Evolutionary conservation across 2,329 filamentous ascomycete species (phyloP).

Genomic region (Fusarium coffeatum): DNA sequence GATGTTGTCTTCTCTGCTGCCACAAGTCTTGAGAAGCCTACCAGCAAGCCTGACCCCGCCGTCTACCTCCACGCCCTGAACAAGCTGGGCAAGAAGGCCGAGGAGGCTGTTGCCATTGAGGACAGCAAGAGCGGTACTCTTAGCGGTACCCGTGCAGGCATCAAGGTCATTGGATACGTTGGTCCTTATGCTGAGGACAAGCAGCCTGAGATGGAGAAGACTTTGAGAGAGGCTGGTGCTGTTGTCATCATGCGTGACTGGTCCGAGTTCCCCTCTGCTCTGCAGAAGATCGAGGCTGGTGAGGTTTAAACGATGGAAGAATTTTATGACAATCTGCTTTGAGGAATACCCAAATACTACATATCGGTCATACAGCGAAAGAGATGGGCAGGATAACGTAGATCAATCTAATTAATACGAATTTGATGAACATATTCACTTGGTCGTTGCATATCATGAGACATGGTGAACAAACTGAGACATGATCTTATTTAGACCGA

Average conservation of each 20-base stretch:
- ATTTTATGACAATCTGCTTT: slow-evolving; percentile 30
- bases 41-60: slow-evolving; percentile 89
- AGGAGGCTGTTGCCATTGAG: slow-evolving; percentile 84
- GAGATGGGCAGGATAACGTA: slow-evolving; percentile 9
- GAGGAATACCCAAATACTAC: slow-evolving; percentile 36
- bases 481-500: not conserved
- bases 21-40: slow-evolving; percentile 80
- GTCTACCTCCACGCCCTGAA: slow-evolving; percentile 85
- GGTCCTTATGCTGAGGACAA: slow-evolving; percentile 76
- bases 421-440: not conserved
- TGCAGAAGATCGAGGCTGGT: slow-evolving; percentile 61
- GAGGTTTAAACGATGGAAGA: slow-evolving; percentile 41
- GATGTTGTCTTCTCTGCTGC: slow-evolving; percentile 85
- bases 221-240: slow-evolving; percentile 70
- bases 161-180: slow-evolving; percentile 86
- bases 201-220: slow-evolving; percentile 72
- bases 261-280: slow-evolving; percentile 63
- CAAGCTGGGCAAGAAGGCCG: slow-evolving; percentile 75
- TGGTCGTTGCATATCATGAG: not conserved
- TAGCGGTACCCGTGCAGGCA: slow-evolving; percentile 78
- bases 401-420: slow-evolving; percentile 31
- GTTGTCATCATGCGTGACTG: slow-evolving; percentile 71
- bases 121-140: slow-evolving; percentile 88
- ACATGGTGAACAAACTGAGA: not conserved
- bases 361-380: slow-evolving; percentile 25